Base-by-base conservation (phyloP, 345 rosid genomes). In the Lepidium aucheri region DNA sequence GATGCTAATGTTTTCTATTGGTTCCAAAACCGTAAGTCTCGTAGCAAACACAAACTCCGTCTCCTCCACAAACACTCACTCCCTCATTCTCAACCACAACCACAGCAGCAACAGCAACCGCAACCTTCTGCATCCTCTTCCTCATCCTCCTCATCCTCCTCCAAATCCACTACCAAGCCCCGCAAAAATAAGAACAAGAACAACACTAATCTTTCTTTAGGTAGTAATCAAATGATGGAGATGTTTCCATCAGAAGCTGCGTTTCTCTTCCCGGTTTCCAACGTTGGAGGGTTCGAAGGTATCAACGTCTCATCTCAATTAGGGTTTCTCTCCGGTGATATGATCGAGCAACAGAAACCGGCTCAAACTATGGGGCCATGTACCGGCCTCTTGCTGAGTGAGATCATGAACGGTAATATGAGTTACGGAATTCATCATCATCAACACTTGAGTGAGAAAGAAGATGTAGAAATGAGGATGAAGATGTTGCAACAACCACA, bases 1-100 rank as follows among this genome's bases (percentile, higher is more conserved):
- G 97, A 95, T 28, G 97, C 99, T 39, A 95, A 91, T 26, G 95
- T 95, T 45, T 95, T 95, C 71, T 95, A 95, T 73, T 95, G 99
- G 98, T 95, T 95, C 79, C 99, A 95, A 66, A 95, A 95, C 83
- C 77, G 98, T 33, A 95, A 95, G 76, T 95, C 99, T 20, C 80
- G 99, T 65, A 95, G 90, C 85, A 95, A 95, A 77, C 91, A 87
- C 78, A 95, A 91, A 80, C 86, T 85, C 12, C 86, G 91, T 16
- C 86, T 84, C 78, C 88, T 85, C 58, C 97, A 82, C 57, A 82
- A 47, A 85, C 78, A 38, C 38, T 59, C 73, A 16, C 80, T 55
- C 18, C 44, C 65, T 30, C 69, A 63, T 14, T 28, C 67, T 7
- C 81, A 78, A 28, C 32, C 44, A 22, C 77, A 61, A 5, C 68